Conservation (phyloP, 768 basidiomycete species). For the Serendipita sp. region DNA sequence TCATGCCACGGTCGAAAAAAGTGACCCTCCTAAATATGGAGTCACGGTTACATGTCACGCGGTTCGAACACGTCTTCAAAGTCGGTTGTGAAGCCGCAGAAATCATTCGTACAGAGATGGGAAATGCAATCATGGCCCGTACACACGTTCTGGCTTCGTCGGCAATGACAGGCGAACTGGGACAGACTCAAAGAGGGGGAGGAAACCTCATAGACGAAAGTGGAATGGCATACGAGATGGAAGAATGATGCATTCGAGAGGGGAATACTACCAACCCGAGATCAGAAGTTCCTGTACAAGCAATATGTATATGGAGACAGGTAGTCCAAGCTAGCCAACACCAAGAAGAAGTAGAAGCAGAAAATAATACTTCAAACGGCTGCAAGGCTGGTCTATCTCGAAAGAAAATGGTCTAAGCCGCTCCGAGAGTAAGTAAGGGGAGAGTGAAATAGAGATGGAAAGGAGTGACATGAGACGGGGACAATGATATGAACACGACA, state of each 20-base stretch:
- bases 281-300: too few species aligned
- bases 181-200: background rate
- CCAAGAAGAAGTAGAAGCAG: too few species aligned
- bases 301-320: too few species aligned
- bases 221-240: background rate
- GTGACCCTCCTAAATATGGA: conserved; percentile 87
- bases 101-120: background rate
- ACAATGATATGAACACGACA: background rate
- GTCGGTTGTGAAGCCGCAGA: background rate
- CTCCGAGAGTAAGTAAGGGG: background rate
- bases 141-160: background rate
- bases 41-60: conserved; percentile 79
- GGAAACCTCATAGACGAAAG: background rate
- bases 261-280: background rate
- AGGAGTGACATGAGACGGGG: background rate
- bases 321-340: too few species aligned
- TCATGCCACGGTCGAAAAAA: conserved; percentile 73
- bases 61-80: conserved; percentile 17
- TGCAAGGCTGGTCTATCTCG: too few species aligned
- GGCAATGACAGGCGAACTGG: background rate
- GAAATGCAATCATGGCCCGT: background rate
- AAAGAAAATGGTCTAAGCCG: background rate
- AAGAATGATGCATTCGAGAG: background rate
- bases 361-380: too few species aligned
- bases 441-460: background rate